Evolutionary conservation across 2,329 filamentous ascomycete species (phyloP).

Genomic region (Fusarium duplospermum): DNA sequence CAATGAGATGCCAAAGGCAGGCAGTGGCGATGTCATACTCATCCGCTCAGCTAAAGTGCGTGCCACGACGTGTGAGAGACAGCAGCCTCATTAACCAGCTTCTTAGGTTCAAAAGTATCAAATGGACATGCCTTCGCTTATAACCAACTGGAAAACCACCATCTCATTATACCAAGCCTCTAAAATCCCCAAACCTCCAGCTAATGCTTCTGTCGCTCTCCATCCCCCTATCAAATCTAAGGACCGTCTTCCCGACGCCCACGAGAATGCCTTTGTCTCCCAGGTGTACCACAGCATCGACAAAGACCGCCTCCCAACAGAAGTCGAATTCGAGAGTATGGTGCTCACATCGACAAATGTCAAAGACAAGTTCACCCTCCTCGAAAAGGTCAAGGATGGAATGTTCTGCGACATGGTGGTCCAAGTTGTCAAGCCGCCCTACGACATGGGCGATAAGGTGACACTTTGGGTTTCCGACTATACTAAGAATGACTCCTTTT

Average conservation of each 20-base stretch:
- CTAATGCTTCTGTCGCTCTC: slow-evolving; percentile 50
- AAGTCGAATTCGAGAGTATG: slow-evolving; percentile 56
- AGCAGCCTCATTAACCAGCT: slow-evolving; percentile 15
- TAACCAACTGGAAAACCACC: slow-evolving; percentile 56
- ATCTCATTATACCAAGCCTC: slow-evolving; percentile 57
- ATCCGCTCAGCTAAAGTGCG: slow-evolving; percentile 67
- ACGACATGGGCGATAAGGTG: slow-evolving; percentile 57
- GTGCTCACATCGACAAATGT: slow-evolving; percentile 55
- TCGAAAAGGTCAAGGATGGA: slow-evolving; percentile 70
- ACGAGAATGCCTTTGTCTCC: slow-evolving; percentile 59
- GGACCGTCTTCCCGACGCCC: slow-evolving; percentile 30
- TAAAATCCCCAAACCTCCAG: slow-evolving; percentile 50
- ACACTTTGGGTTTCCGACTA: slow-evolving; percentile 86
- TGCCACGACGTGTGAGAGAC: slow-evolving; percentile 14
- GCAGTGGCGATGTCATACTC: slow-evolving; percentile 53
- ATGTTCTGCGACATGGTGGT: slow-evolving; percentile 77
- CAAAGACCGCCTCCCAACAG: slow-evolving; percentile 57
- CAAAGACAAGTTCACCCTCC: slow-evolving; percentile 69
- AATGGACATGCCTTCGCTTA: slow-evolving; percentile 52
- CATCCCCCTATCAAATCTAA: slow-evolving; percentile 32
- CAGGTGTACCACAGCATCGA: slow-evolving; percentile 59
- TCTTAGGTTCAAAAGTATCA: slow-evolving; percentile 56
- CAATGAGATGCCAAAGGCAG: slow-evolving; percentile 60
- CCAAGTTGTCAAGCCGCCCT: slow-evolving; percentile 71
- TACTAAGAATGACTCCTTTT: slow-evolving; percentile 76